Evolutionary conservation across 2,329 filamentous ascomycete species (phyloP), one percentile per base, ranked within the genome.

Genomic region (Arthrobotrys musiformis): DNA sequence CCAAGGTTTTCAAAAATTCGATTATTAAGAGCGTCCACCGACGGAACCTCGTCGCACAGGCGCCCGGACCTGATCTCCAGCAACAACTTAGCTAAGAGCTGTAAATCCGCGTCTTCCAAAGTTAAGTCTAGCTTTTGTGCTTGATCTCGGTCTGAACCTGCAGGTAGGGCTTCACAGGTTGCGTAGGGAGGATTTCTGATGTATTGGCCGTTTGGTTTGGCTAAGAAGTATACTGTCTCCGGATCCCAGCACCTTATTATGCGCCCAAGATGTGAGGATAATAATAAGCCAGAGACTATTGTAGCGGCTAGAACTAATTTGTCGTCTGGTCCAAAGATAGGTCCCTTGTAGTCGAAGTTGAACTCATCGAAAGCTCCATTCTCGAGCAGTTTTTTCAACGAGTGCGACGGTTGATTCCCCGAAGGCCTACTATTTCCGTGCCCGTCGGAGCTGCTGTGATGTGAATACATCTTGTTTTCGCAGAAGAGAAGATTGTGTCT

Each of bases 211-310:
- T 40, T 60, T 15, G 35, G 30, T 24, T 22, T 19, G 17, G 28
- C 35, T 15, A 60, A 30, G 54, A 60, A 60, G 40, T 60, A 60
- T 40, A 60, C 22, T 4, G 54, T n/a, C 40, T 60, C 30, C 22
- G 54, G 5, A 24, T 60, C 54, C 54, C 33, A 60, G 40, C 33
- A 60, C 54, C 24, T n/a, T n/a, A n/a, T 60, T 8, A 60, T 60
- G 54, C 54, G 54, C 8, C 30, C 15, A 2, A 30, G 40, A 4
- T 24, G 17, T 13, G 40, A 3, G 22, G 54, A 60, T 8, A 60
- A 22, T 40, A 30, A 5, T 24, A 60, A 6, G 40, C 24, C 40
- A 17, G 54, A 60, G 28, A 40, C 24, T 15, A 60, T 28, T 26
- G 54, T 60, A 3, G 54, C 54, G 8, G 54, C 54, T 40, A 60